These are phyloP conservation scores for Blastobotrys attinorum DNA, from an alignment of 805 yeast genomes.

Conservation along the genomic window DNA sequence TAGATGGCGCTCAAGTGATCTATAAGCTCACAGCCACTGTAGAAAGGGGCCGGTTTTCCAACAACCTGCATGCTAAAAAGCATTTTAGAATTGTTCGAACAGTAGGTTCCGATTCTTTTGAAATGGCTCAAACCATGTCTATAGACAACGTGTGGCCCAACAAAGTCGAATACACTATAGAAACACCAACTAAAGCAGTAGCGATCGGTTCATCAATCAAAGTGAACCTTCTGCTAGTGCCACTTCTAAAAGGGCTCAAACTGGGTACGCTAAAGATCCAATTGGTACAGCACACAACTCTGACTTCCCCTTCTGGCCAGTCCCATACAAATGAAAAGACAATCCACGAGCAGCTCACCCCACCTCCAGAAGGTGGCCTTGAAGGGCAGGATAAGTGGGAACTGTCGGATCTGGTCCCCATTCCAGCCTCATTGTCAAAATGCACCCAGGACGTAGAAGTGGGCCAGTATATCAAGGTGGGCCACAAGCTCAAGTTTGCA, in stretches of 20 bases:
- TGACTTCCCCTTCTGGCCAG: constrained; percentile 51
- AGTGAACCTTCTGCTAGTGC: constrained; percentile 63
- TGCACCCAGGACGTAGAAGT: constrained; percentile 86
- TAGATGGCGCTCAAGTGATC: constrained; percentile 48
- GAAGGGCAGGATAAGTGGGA: constrained; percentile 63
- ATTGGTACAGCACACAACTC: constrained; percentile 57
- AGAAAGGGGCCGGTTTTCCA: constrained; percentile 73
- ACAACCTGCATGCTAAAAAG: constrained; percentile 55
- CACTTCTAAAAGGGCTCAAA: constrained; percentile 70
- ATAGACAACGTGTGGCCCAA: constrained; percentile 95
- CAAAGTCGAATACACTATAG: constrained; percentile 82
- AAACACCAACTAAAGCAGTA: constrained; percentile 79
- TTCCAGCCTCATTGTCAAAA: constrained; percentile 67
- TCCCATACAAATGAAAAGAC: constrained; percentile 55
- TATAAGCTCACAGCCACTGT: constrained; percentile 68
- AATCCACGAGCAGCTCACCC: constrained; percentile 43
- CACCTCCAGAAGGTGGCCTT: constrained; percentile 35
- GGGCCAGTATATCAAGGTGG: constrained; percentile 60
- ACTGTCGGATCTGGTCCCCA: constrained; percentile 44
- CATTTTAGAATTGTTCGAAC: constrained; percentile 80
- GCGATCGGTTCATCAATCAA: constrained; percentile 81
- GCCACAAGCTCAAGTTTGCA: constrained; percentile 80
- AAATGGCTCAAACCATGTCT: constrained; percentile 82
- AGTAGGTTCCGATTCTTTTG: constrained; percentile 77
- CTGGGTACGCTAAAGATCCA: constrained; percentile 67